Evolutionary conservation across 2,329 filamentous ascomycete genomes (phyloP), one percentile per base, ranked within the genome.

Genomic region (Aspergillus neoniger): DNA sequence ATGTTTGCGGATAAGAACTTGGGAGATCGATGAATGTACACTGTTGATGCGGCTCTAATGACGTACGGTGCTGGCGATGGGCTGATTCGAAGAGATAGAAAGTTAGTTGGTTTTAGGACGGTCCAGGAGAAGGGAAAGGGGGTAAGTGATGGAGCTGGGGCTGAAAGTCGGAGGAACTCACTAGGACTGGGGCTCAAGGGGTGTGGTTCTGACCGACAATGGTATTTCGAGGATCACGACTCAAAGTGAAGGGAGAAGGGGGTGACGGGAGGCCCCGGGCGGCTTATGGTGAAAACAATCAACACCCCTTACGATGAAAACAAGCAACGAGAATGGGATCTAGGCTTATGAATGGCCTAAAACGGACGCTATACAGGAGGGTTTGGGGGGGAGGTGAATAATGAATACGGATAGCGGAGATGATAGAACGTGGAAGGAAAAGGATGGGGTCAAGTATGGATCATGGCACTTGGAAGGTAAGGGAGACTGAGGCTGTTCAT

Each of bases 401-500:
- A 15, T 15, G 23, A 30, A 55, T 55, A 36, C 12, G 32, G 32
- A 36, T 36, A 55, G 53, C 53, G 53, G 53, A 55, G 53, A 55
- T 47, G n/a, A 30, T 23, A 41, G n/a, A 19, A 41, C 21, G 38
- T 50, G 51, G 38, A 41, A 41, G 39, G 52, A 32, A 36, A 23
- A 55, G 53, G 17, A 32, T 43, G 53, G 36, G 36, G 53, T 53
- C 50, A 53, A 53, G 50, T 51, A 65, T 58, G 58, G 50, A 57
- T 53, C 38, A 53, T 60, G 59, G 30, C 62, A 55, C 54, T 25
- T 58, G 52, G 58, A 55, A 47, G 48, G 50, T 51, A 56, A 54
- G 32, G 61, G 44, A 55, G 58, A 62, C 61, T 59, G 65, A 64
- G 64, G 67, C 65, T 62, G 67, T 70, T 63, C 65, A 58, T 61